Evolutionary conservation across 768 basidiomycete genomes (phyloP).

Genomic region (Mycena rebaudengoi): DNA sequence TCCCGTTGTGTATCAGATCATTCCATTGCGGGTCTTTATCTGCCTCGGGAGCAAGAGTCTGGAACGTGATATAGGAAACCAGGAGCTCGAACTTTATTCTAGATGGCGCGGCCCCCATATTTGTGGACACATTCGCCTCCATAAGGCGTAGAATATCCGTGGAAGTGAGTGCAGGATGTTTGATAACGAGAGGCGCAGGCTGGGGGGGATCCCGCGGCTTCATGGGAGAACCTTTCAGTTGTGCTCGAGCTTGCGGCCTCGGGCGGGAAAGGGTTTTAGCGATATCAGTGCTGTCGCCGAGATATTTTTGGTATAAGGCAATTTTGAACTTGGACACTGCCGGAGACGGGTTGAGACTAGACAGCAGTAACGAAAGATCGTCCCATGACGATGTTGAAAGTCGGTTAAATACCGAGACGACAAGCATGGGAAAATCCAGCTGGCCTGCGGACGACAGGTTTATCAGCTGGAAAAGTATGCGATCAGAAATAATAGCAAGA

Average conservation of each 20-base stretch:
- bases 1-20: conserved; percentile 31
- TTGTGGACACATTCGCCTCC: conserved; percentile 14
- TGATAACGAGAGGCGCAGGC: conserved; percentile 36
- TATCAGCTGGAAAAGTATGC: conserved; percentile 41
- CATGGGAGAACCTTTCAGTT: conserved; percentile 34
- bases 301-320: conserved; percentile 48
- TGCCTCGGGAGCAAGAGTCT: conserved; percentile 31
- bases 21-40: conserved; percentile 43
- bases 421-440: conserved; percentile 47
- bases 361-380: conserved; percentile 39
- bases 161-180: conserved; percentile 31
- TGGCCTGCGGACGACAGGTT: conserved; percentile 47
- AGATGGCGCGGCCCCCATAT: conserved; percentile 16
- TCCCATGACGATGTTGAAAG: conserved; percentile 39
- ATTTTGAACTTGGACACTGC: conserved; percentile 50
- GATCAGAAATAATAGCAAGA: not conserved
- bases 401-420: conserved; percentile 45
- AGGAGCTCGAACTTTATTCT: conserved; percentile 44
- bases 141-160: conserved; percentile 39
- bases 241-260: conserved; percentile 43
- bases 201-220: conserved; percentile 26
- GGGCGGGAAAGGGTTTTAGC: conserved; percentile 23
- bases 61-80: conserved; percentile 43
- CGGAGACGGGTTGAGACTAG: conserved; percentile 41
- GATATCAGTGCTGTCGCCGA: conserved; percentile 34